A percentile compares a stretch with the other conserved stretches of the same genome.
Conservation (phyloP, 139 green algal species). For the Chlamydomonas urium region DNA sequence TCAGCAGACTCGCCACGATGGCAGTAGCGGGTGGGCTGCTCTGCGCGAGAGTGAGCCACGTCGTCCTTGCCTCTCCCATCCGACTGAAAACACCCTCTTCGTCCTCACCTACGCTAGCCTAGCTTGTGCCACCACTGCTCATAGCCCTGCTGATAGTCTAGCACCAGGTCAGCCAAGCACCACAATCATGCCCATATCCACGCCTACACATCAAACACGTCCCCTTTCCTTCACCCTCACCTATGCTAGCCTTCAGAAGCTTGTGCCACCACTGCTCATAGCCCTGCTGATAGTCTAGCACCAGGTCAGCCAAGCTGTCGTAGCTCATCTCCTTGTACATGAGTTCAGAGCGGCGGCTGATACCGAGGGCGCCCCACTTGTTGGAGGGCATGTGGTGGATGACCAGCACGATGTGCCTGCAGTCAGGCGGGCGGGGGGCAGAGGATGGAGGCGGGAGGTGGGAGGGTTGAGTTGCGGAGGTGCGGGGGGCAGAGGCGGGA, state of each 20-base stretch:
- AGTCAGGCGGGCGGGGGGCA: not conserved
- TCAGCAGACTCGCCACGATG: no score
- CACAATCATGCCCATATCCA: not conserved
- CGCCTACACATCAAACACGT: not conserved
- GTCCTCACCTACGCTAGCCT: not conserved
- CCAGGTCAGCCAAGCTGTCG: slow-evolving; percentile 43
- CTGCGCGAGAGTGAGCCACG: no score
- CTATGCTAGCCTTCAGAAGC: slow-evolving; percentile 24
- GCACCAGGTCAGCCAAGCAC: slow-evolving; percentile 38
- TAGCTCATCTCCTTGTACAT: slow-evolving; percentile 49
- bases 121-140: slow-evolving; percentile 35
- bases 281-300: slow-evolving; percentile 43
- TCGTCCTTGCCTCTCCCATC: no score
- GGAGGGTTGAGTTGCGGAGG: no score
- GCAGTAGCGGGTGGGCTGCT: no score
- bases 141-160: slow-evolving; percentile 48
- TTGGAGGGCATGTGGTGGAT: slow-evolving; percentile 32
- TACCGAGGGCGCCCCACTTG: slow-evolving; percentile 55
- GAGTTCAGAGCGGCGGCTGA: slow-evolving; percentile 48
- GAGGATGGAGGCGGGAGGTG: no score
- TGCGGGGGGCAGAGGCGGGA: no score
- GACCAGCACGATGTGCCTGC: slow-evolving; percentile 54
- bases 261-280: slow-evolving; percentile 48
- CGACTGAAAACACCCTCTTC: not conserved
- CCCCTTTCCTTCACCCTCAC: not conserved